Evolutionary conservation across 257 asterid species (phyloP).

Genomic region (Nicotiana tomentosiformis): DNA sequence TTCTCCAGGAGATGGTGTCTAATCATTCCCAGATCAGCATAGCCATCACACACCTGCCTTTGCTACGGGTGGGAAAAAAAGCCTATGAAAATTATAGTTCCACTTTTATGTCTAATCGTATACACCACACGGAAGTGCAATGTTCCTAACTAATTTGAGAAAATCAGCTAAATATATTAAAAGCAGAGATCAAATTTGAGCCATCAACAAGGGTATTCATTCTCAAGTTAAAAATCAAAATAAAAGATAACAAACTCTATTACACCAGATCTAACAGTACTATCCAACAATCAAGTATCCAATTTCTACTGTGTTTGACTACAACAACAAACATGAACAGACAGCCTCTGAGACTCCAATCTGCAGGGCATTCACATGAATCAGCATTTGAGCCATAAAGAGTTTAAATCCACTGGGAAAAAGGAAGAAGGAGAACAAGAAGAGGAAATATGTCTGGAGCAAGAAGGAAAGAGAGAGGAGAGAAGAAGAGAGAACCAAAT

Average conservation of each 20-base stretch:
- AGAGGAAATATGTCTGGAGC: background rate
- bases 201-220: background rate
- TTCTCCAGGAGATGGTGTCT: background rate
- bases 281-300: background rate
- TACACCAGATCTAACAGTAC: background rate
- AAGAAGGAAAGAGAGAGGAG: background rate
- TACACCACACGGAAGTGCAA: background rate
- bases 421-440: background rate
- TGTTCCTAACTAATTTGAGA: background rate
- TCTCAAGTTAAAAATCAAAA: background rate
- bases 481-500: background rate
- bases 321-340: background rate
- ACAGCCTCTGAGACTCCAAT: background rate
- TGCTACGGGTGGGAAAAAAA: background rate
- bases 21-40: background rate
- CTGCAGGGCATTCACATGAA: background rate
- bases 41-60: background rate
- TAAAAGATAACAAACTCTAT: background rate
- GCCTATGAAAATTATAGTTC: background rate
- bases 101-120: background rate
- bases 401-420: background rate
- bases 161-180: background rate
- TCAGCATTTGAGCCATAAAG: background rate
- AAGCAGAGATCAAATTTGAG: background rate
- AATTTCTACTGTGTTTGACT: background rate